Conservation (phyloP, 345 rosid species). For the sweet orange (Citrus sinensis) region DNA sequence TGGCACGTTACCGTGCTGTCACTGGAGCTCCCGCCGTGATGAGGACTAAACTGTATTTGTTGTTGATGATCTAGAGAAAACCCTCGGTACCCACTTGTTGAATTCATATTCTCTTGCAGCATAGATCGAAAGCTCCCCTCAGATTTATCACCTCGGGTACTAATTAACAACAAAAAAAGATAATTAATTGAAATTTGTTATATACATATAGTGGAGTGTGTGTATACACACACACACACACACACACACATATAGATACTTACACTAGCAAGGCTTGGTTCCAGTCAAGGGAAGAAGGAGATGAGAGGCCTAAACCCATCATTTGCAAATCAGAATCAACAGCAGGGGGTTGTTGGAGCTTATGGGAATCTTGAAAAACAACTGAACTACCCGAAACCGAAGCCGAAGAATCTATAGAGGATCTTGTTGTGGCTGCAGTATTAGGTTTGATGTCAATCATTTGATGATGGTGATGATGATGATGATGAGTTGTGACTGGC, state of each 20-base stretch:
- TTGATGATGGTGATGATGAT: slow-evolving; percentile 11
- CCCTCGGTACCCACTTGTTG: slow-evolving; percentile 33
- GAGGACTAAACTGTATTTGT: slow-evolving; percentile 59
- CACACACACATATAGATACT: slow-evolving; percentile 9
- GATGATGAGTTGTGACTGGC: slow-evolving; percentile 19
- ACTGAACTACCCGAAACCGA: slow-evolving; percentile 45
- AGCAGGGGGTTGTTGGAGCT: slow-evolving; percentile 35
- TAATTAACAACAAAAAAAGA: slow-evolving; percentile 11
- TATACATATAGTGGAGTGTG: too few species aligned
- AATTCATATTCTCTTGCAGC: slow-evolving; percentile 67
- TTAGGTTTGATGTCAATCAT: slow-evolving; percentile 33
- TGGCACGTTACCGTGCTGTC: slow-evolving; percentile 64
- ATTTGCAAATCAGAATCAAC: slow-evolving; percentile 48
- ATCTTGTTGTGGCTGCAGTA: slow-evolving; percentile 22
- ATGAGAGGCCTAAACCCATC: slow-evolving; percentile 89
- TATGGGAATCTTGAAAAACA: slow-evolving; percentile 48
- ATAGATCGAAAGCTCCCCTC: slow-evolving; percentile 64
- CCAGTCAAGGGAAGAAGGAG: slow-evolving; percentile 82
- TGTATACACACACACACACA: too few species aligned
- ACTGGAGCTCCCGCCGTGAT: slow-evolving; percentile 43
- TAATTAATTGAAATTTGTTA: too few species aligned
- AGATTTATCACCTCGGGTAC: slow-evolving; percentile 56
- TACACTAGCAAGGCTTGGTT: slow-evolving; percentile 68
- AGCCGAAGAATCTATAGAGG: slow-evolving; percentile 60
- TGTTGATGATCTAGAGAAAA: slow-evolving; percentile 43